Percentiles rank a stretch among this genome's conserved stretches.
Conservation (phyloP, 345 rosid genomes). For the Linum trigynum region DNA sequence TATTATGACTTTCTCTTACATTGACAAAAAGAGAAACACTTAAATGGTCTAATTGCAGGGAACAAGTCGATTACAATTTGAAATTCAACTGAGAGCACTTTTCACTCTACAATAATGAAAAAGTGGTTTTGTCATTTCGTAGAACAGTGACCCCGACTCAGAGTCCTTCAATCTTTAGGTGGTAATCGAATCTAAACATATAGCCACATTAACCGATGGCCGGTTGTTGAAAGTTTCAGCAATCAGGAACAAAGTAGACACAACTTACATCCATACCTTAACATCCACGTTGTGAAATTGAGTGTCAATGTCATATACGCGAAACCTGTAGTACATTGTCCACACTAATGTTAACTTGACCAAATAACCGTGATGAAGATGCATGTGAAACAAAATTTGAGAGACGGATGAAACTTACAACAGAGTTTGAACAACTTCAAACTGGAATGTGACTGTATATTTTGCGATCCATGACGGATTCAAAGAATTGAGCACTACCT, state of each 20-base stretch:
- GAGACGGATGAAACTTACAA: constrained; percentile 41
- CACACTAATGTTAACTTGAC: not conserved
- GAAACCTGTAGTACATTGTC: constrained; percentile 40
- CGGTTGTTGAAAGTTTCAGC: not conserved
- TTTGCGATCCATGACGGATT: constrained; percentile 70
- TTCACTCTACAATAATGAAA: not conserved
- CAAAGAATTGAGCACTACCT: constrained; percentile 76
- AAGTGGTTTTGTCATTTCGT: not conserved
- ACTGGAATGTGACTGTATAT: constrained; percentile 40
- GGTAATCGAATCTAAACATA: not conserved
- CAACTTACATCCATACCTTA: constrained; percentile 37
- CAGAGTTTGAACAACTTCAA: constrained; percentile 69
- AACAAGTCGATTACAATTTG: not conserved
- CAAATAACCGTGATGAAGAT: no score
- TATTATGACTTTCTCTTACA: not conserved
- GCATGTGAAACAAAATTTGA: not conserved
- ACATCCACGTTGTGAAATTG: constrained; percentile 59
- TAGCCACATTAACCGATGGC: not conserved
- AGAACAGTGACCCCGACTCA: not conserved
- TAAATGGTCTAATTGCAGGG: not conserved
- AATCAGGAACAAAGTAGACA: not conserved
- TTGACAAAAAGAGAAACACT: no score
- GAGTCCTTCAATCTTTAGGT: not conserved
- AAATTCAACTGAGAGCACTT: not conserved
- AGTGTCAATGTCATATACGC: constrained; percentile 68